Evolutionary conservation across 345 rosid species (phyloP), one percentile per base, ranked within the genome.

Genomic region (Laguncularia racemosa): DNA sequence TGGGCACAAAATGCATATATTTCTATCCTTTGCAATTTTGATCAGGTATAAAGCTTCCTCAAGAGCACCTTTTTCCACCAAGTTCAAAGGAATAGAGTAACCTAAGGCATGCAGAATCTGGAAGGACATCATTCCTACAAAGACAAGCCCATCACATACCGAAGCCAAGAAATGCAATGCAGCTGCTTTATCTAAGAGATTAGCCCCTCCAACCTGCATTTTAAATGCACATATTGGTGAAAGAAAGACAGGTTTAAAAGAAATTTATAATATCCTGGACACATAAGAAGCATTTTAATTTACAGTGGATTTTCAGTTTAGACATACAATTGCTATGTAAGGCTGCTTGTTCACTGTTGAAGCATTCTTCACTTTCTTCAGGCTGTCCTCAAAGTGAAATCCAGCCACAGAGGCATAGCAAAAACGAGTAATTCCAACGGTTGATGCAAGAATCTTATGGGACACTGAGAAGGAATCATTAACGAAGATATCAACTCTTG

Each of bases 191-290:
- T 67, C 54, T 16, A 46, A 58, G 64, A 85, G 68, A 76, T 80
- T 76, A 19, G 79, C 72, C 48, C 92, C 92, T 54, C 92, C 88
- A 80, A 85, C 67, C 92, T 85, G 70, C 67, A 78, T 57, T 53
- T 52, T 33, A 64, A 33, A 46, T 46, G 14, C 50, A 16, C 48
- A 21, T 16, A 21, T 48, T 40, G 47, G 55, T 55, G 59, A 78
- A 43, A 53, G 61, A 50, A 58, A 15, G 48, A 13, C 54, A 62
- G 6, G 15, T 18, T 43, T 13, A 44, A 48, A 55, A 53, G 20
- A 56, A 53, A 50, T 53, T 26, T 12, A 12, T 40, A n/a, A 21
- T 16, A 12, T 46, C 4, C 43, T 9, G 18, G 12, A 48, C 14
- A 47, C 20, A 47, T 2, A 1, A 16, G 18, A 2, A 5, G 18